Conservation (phyloP, 805 yeast species). For the Wickerhamiella shivajii region DNA sequence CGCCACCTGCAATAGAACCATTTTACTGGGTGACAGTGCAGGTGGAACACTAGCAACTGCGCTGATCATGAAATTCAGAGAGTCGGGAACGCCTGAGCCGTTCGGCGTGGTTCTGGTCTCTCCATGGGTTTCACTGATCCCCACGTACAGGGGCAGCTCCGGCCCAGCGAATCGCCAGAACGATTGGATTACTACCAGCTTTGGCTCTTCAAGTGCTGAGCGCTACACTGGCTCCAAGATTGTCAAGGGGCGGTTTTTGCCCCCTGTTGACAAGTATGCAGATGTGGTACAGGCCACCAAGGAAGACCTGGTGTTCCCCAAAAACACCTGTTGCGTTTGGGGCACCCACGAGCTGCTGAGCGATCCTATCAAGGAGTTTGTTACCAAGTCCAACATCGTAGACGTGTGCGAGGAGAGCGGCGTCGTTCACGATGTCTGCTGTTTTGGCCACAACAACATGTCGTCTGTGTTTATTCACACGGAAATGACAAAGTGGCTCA, state of each 20-base stretch:
- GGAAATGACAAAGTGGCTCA: too few relatives aligned
- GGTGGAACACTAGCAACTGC: constrained; percentile 19
- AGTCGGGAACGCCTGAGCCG: background rate
- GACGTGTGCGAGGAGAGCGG: constrained; percentile 12
- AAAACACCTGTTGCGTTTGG: constrained; percentile 12
- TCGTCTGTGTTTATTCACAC: too few relatives aligned
- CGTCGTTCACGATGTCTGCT: constrained; percentile 16
- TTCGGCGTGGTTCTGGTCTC: constrained; percentile 2
- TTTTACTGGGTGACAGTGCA: constrained; percentile 22
- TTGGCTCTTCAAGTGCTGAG: background rate
- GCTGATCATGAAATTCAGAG: background rate
- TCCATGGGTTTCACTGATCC: constrained; percentile 2
- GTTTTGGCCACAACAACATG: constrained; percentile 6
- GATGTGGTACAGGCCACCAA: background rate
- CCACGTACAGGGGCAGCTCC: background rate
- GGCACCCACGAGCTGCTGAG: constrained; percentile 16
- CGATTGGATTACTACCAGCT: background rate
- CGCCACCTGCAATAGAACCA: constrained; percentile 13
- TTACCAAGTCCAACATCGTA: constrained; percentile 5
- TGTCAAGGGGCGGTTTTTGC: background rate
- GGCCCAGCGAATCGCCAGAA: background rate
- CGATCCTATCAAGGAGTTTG: constrained; percentile 13
- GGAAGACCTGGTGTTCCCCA: background rate
- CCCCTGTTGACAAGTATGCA: too few relatives aligned
- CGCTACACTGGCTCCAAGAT: background rate